Evolutionary conservation across 345 rosid species (phyloP).

Genomic region (Mangifera indica): DNA sequence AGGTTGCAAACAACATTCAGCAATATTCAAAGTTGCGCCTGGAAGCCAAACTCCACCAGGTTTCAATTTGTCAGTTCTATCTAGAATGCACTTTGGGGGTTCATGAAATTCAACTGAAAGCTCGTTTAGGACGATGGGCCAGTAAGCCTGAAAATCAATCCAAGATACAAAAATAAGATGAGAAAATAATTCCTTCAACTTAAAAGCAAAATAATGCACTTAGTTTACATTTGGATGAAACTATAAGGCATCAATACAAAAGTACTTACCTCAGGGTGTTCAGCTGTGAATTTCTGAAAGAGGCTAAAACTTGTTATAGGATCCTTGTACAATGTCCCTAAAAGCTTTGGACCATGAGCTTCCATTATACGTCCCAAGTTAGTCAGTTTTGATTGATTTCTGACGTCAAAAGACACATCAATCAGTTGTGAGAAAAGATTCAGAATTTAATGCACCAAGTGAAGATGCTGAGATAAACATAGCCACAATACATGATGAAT

Average conservation of each 20-base stretch:
- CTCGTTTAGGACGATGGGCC: conserved; percentile 66
- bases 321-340: conserved; percentile 68
- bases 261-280: conserved; percentile 59
- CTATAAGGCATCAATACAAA: neutral
- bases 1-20: conserved; percentile 78
- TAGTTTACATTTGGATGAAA: neutral
- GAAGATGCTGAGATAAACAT: neutral
- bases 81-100: conserved; percentile 70
- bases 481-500: neutral
- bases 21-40: conserved; percentile 62
- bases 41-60: conserved; percentile 79
- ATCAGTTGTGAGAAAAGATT: conserved; percentile 11
- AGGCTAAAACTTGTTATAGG: conserved; percentile 67
- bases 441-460: neutral
- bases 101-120: conserved; percentile 53
- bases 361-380: conserved; percentile 80
- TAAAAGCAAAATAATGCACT: neutral
- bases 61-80: conserved; percentile 47
- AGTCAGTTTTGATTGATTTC: conserved; percentile 51
- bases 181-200: neutral
- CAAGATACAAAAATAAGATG: conserved; percentile 15
- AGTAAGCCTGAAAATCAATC: conserved; percentile 51
- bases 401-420: conserved; percentile 19
- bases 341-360: conserved; percentile 56
- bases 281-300: conserved; percentile 57